Evolutionary conservation across 2,329 filamentous ascomycete species (phyloP).

Genomic region (Elsinoe fawcettii): DNA sequence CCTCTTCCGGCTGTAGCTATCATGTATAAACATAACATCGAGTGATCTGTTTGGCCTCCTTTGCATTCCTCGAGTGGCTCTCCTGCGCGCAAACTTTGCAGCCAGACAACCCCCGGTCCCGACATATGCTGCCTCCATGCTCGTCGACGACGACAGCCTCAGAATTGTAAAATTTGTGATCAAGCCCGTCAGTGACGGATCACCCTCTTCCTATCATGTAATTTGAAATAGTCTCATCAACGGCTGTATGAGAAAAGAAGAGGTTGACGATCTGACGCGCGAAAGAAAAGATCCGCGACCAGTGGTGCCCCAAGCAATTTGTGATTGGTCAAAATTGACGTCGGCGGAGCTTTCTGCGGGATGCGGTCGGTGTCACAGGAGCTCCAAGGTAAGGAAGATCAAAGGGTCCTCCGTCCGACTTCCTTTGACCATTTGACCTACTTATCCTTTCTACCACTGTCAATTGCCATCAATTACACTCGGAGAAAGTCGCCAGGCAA

Average conservation of each 20-base stretch:
- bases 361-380: not conserved
- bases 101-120: not conserved
- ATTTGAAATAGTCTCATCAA: slow-evolving; percentile 8
- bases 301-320: not conserved
- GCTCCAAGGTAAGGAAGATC: not conserved
- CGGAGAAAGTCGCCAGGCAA: not conserved
- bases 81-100: not conserved
- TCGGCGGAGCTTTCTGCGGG: not conserved
- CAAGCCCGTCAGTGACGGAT: slow-evolving; percentile 1
- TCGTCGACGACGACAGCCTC: slow-evolving; percentile 11
- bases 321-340: slow-evolving; percentile 7
- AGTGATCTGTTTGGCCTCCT: not conserved
- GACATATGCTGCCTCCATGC: not conserved
- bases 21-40: not conserved
- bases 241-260: slow-evolving; percentile 12
- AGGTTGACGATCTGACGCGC: not conserved
- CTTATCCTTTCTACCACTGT: not conserved
- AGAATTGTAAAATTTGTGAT: slow-evolving; percentile 10
- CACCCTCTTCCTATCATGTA: slow-evolving; percentile 12
- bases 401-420: not conserved
- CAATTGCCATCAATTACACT: not conserved
- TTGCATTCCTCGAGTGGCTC: not conserved
- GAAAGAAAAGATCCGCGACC: not conserved
- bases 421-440: not conserved
- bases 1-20: not conserved